These are phyloP conservation scores for Colletotrichum sp. DNA, from an alignment of 2,329 filamentous ascomycete genomes.

Conservation along the genomic window DNA sequence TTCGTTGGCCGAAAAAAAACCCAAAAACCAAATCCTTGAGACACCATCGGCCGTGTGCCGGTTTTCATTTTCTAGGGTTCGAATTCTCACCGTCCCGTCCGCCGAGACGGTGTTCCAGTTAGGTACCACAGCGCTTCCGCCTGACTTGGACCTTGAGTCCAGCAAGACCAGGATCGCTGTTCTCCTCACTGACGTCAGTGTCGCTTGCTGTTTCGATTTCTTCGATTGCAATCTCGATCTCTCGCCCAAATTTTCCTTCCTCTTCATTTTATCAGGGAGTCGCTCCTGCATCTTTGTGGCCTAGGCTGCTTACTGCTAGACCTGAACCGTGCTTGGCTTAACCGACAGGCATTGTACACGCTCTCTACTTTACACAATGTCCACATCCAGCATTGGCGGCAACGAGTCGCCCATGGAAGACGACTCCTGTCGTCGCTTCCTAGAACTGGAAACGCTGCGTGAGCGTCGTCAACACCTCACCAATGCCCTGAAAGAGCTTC, in stretches of 20 bases:
- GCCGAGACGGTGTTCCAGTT: conserved; percentile 15
- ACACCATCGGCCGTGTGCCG: not conserved
- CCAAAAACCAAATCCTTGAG: conserved; percentile 5
- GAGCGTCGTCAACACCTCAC: conserved; percentile 63
- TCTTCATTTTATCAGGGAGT: not conserved
- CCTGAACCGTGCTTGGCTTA: not conserved
- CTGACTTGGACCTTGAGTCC: conserved; percentile 14
- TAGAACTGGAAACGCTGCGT: conserved; percentile 48
- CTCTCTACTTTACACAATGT: conserved; percentile 7
- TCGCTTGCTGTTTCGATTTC: conserved; percentile 5
- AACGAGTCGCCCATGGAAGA: conserved; percentile 11
- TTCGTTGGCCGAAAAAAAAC: conserved; percentile 4
- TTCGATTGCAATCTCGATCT: not conserved
- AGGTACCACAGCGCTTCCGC: conserved; percentile 12
- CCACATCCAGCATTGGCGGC: conserved; percentile 6
- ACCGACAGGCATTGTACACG: not conserved
- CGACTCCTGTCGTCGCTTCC: not conserved
- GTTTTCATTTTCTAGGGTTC: conserved; percentile 10
- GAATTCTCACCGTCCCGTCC: conserved; percentile 14
- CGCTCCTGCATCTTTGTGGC: not conserved
- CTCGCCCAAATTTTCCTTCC: not conserved
- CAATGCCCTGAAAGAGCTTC: conserved; percentile 51
- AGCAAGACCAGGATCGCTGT: conserved; percentile 16
- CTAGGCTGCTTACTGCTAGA: not conserved
- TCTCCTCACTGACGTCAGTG: conserved; percentile 22